Evolutionary conservation across 805 yeast genomes (phyloP).

Genomic region (Suhomyces xylopsoci): DNA sequence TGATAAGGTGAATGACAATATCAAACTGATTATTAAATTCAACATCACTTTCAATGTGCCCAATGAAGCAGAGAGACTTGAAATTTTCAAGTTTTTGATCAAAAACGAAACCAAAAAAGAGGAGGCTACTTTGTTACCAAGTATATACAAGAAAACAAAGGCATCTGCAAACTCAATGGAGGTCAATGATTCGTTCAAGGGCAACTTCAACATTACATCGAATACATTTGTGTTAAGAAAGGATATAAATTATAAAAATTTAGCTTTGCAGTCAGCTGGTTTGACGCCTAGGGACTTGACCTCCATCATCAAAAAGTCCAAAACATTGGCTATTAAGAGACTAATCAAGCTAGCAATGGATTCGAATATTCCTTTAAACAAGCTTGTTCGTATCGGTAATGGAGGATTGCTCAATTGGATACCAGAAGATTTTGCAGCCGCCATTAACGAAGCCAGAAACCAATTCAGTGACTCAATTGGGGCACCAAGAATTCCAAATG

Average conservation of each 20-base stretch:
- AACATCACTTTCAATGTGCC: slow-evolving; percentile 79
- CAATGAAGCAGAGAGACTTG: slow-evolving; percentile 65
- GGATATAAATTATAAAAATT: slow-evolving; percentile 46
- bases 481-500: slow-evolving; percentile 93
- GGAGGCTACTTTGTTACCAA: not conserved
- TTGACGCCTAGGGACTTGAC: slow-evolving; percentile 78
- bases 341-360: slow-evolving; percentile 31
- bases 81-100: slow-evolving; percentile 55
- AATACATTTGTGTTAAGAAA: slow-evolving; percentile 25
- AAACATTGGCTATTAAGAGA: slow-evolving; percentile 53
- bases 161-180: slow-evolving; percentile 10
- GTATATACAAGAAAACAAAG: not conserved
- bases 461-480: slow-evolving; percentile 94
- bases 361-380: slow-evolving; percentile 16
- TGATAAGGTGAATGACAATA: slow-evolving; percentile 62
- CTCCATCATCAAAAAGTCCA: slow-evolving; percentile 67
- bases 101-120: slow-evolving; percentile 15
- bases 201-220: slow-evolving; percentile 12
- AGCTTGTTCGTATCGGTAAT: slow-evolving; percentile 42
- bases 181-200: slow-evolving; percentile 25
- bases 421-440: slow-evolving; percentile 61
- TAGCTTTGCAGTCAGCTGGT: slow-evolving; percentile 90
- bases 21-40: slow-evolving; percentile 70
- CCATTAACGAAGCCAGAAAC: slow-evolving; percentile 78
- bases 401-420: slow-evolving; percentile 54